Percentiles rank a stretch among this genome's conserved stretches.
phyloP scores from a whole-genome alignment of 2,329 filamentous ascomycete species.

The Xylaria arbuscula region DNA sequence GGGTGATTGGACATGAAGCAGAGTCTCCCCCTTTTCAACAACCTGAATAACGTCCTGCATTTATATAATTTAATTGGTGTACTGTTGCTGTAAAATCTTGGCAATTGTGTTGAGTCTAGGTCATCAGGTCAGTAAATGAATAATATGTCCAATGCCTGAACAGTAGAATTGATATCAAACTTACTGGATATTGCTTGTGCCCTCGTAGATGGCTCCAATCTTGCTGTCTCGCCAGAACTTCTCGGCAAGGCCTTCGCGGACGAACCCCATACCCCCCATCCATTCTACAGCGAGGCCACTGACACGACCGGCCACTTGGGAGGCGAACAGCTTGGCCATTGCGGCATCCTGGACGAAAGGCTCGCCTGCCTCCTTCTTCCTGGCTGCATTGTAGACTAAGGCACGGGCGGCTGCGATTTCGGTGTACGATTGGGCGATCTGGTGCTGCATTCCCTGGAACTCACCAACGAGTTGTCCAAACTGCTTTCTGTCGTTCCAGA shows the following conservation, averaged over 20 bases:
- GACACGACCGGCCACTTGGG: slow-evolving; percentile 90
- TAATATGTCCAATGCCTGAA: background rate
- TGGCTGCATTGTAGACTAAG: slow-evolving; percentile 93
- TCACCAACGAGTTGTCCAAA: slow-evolving; percentile 93
- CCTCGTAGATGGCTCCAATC: slow-evolving; percentile 98
- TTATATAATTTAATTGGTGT: slow-evolving; percentile 55
- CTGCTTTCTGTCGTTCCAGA: slow-evolving; percentile 98
- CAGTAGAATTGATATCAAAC: slow-evolving; percentile 42
- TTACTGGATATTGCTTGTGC: slow-evolving; percentile 81
- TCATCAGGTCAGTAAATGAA: slow-evolving; percentile 43
- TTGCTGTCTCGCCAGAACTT: slow-evolving; percentile 99
- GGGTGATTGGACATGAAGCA: background rate
- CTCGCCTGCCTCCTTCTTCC: slow-evolving; percentile 97
- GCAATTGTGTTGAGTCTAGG: slow-evolving; percentile 70
- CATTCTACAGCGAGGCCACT: slow-evolving; percentile 91
- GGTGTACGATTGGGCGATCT: slow-evolving; percentile 94
- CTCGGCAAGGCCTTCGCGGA: slow-evolving; percentile 94
- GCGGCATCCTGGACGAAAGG: slow-evolving; percentile 95
- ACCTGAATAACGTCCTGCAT: background rate
- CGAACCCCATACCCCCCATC: slow-evolving; percentile 99
- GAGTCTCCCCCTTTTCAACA: background rate
- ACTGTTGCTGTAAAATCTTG: slow-evolving; percentile 71
- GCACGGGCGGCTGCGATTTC: slow-evolving; percentile 93
- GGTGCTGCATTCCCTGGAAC: slow-evolving; percentile 99
- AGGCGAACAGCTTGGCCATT: slow-evolving; percentile 97